Percentiles rank a stretch among this genome's conserved stretches.
phyloP scores from a whole-genome alignment of 768 basidiomycete genomes.

The Trametes meyenii region DNA sequence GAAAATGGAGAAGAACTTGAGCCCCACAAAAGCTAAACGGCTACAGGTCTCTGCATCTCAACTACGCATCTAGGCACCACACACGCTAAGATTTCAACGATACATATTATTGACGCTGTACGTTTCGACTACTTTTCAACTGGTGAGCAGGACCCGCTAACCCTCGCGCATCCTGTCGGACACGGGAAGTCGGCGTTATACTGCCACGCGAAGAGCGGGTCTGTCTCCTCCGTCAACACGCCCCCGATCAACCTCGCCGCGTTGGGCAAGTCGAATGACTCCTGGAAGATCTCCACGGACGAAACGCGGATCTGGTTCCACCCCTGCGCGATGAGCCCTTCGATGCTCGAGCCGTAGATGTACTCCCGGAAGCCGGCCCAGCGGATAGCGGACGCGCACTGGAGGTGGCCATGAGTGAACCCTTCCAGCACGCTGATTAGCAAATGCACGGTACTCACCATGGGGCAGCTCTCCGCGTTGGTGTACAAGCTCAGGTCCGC shows the following conservation, averaged over 20 bases:
- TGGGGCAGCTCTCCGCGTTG: constrained; percentile 22
- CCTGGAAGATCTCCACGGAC: constrained; percentile 17
- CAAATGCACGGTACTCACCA: background rate
- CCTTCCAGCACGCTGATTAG: background rate
- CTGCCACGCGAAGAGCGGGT: constrained; percentile 20
- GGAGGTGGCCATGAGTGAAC: background rate
- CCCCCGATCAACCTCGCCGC: constrained; percentile 4
- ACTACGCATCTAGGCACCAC: too few relatives aligned
- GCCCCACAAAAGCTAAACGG: too few relatives aligned
- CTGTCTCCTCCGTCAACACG: constrained; percentile 20
- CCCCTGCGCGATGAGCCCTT: constrained; percentile 13
- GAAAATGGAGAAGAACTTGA: too few relatives aligned
- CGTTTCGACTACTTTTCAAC: background rate
- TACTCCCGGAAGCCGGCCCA: constrained; percentile 22
- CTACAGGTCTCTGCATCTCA: too few relatives aligned
- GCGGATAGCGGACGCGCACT: constrained; percentile 22
- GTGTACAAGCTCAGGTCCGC: constrained; percentile 18
- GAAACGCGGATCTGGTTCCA: constrained; percentile 20
- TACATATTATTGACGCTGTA: too few relatives aligned
- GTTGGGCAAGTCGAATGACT: constrained; percentile 17
- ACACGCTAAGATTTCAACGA: too few relatives aligned
- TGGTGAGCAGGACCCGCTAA: background rate
- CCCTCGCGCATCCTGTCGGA: constrained; percentile 13
- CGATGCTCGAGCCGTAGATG: constrained; percentile 20
- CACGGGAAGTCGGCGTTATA: constrained; percentile 19